Percentiles rank a stretch among this genome's conserved stretches.
Conservation (phyloP, 768 basidiomycete genomes). For the Leucocoprinus sp. region DNA sequence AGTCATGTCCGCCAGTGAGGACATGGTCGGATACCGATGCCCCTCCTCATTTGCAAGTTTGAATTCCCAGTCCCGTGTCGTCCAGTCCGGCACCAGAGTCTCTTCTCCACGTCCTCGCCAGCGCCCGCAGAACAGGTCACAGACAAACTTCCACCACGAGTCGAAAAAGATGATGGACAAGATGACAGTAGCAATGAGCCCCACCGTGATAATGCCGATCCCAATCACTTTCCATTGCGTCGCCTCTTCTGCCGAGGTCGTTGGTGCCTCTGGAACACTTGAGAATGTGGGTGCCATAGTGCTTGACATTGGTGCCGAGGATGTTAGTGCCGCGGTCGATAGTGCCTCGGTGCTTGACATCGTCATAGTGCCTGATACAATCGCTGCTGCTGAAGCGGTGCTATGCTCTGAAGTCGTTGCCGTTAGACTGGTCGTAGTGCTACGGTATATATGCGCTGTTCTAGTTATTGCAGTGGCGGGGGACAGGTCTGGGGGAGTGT, state of each 20-base stretch:
- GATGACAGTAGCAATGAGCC: constrained; percentile 44
- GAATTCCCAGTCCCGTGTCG: constrained; percentile 52
- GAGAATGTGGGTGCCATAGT: background rate
- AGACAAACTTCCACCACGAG: constrained; percentile 56
- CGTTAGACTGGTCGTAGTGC: background rate
- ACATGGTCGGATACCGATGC: constrained; percentile 37
- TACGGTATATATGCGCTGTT: background rate
- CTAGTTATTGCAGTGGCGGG: background rate
- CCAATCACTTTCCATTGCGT: constrained; percentile 66
- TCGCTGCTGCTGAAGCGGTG: background rate
- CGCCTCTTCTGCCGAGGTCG: constrained; percentile 33
- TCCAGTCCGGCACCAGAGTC: constrained; percentile 57
- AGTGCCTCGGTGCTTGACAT: background rate
- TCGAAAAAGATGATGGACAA: constrained; percentile 63
- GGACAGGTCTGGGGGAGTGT: background rate
- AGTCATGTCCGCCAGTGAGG: constrained; percentile 30
- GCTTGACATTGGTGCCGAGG: background rate
- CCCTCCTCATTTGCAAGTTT: constrained; percentile 38
- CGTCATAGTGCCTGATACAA: background rate
- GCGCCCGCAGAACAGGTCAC: constrained; percentile 35
- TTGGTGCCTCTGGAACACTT: constrained; percentile 13
- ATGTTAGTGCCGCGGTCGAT: background rate
- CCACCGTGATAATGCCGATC: constrained; percentile 56
- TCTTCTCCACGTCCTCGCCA: constrained; percentile 30
- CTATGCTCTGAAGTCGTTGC: background rate